phyloP scores from a whole-genome alignment of 2,329 filamentous ascomycete species.

The Metarhizium guizhouense region DNA sequence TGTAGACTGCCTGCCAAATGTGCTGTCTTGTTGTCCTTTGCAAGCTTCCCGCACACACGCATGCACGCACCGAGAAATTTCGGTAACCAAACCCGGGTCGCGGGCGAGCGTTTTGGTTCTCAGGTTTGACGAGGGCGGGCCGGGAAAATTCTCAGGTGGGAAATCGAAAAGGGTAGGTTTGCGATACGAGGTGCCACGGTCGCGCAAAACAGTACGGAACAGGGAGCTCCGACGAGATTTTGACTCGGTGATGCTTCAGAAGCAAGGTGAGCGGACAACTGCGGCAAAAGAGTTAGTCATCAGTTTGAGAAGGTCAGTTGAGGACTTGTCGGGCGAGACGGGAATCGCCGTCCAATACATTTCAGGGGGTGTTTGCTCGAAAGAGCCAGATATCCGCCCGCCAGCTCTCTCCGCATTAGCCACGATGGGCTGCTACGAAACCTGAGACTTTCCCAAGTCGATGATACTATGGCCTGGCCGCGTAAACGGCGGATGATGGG shows the following conservation, averaged over 20 bases:
- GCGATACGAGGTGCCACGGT: constrained; percentile 5
- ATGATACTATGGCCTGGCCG: background rate
- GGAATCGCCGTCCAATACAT: background rate
- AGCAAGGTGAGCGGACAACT: constrained; percentile 14
- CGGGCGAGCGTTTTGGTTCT: background rate
- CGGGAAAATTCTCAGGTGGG: background rate
- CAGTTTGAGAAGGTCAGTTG: background rate
- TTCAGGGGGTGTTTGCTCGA: background rate
- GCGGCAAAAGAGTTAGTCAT: constrained; percentile 9
- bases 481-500: too few relatives aligned
- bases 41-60: background rate
- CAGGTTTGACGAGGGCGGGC: background rate
- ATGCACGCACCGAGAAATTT: background rate
- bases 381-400: background rate
- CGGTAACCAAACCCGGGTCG: background rate
- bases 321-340: background rate
- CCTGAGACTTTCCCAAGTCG: background rate
- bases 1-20: constrained; percentile 31
- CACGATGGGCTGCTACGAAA: background rate
- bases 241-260: background rate
- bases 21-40: background rate
- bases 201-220: constrained; percentile 1
- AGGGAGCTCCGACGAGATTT: background rate
- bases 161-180: background rate
- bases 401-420: background rate